phyloP scores from a whole-genome alignment of 2,329 filamentous ascomycete species.

The Diaporthe sp. region DNA sequence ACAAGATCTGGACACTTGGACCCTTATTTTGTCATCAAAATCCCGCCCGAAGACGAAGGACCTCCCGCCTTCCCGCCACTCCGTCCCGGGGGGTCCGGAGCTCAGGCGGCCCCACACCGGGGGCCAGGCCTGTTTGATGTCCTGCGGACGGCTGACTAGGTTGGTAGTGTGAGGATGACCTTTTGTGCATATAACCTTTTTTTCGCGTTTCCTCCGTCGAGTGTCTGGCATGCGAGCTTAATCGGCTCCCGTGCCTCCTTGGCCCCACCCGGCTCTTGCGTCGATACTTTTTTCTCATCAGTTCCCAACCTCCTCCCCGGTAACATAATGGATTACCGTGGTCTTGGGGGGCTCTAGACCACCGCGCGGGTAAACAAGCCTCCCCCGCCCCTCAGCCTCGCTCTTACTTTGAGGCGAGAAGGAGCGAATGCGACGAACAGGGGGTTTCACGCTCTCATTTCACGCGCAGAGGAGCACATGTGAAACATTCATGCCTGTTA shows the following conservation, averaged over 20 bases:
- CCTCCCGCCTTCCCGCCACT: background rate
- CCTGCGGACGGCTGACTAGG: conserved; percentile 32
- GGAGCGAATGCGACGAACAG: conserved; percentile 8
- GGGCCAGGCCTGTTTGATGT: conserved; percentile 4
- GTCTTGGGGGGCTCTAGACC: background rate
- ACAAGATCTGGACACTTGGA: background rate
- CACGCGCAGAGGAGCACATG: background rate
- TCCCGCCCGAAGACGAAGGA: background rate
- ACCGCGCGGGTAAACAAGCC: background rate
- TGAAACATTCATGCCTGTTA: conserved; percentile 18
- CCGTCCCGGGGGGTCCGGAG: conserved; percentile 14
- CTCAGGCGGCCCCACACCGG: conserved; percentile 9
- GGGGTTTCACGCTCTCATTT: background rate
- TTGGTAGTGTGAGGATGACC: background rate
- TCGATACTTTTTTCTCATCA: background rate
- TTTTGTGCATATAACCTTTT: background rate
- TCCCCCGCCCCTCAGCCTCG: background rate
- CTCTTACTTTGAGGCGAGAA: background rate
- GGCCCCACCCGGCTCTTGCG: background rate
- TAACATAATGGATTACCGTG: background rate
- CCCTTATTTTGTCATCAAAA: background rate
- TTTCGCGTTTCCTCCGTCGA: background rate
- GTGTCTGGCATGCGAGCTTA: conserved; percentile 35
- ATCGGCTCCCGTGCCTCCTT: conserved; percentile 20
- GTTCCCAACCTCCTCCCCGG: background rate